phyloP scores from a whole-genome alignment of 257 asterid species.

The Penstemon eatonii region DNA sequence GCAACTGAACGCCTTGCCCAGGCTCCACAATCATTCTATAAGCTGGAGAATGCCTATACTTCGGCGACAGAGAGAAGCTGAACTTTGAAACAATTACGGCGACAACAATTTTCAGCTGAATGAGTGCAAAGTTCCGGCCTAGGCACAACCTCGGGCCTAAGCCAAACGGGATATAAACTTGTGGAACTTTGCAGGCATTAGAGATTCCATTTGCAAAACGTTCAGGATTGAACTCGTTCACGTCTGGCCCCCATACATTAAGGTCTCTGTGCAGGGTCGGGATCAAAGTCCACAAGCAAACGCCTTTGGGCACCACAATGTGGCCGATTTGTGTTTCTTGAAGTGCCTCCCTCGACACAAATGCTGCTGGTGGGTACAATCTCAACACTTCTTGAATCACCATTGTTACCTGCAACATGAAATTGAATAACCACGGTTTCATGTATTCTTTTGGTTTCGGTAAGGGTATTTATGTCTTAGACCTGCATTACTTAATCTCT shows the following conservation, averaged over 20 bases:
- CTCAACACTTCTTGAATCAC: slow-evolving; percentile 77
- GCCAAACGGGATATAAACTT: slow-evolving; percentile 75
- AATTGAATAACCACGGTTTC: not conserved
- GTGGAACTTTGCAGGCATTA: slow-evolving; percentile 67
- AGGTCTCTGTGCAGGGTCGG: slow-evolving; percentile 79
- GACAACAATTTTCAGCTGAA: slow-evolving; percentile 54
- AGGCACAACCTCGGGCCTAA: slow-evolving; percentile 77
- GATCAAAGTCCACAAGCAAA: slow-evolving; percentile 78
- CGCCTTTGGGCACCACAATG: slow-evolving; percentile 69
- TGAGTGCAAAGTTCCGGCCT: slow-evolving; percentile 71
- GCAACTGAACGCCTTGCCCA: slow-evolving; percentile 66
- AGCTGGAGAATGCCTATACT: slow-evolving; percentile 67
- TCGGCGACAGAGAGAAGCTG: slow-evolving; percentile 62
- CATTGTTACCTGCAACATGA: slow-evolving; percentile 53
- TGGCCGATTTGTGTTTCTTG: slow-evolving; percentile 58
- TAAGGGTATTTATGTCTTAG: not conserved
- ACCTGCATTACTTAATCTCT: not conserved
- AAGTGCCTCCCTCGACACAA: slow-evolving; percentile 81
- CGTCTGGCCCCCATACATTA: slow-evolving; percentile 67
- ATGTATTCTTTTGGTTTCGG: no score
- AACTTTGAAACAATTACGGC: slow-evolving; percentile 57
- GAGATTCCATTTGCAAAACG: slow-evolving; percentile 64
- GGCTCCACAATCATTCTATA: slow-evolving; percentile 87
- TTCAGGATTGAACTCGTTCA: slow-evolving; percentile 72
- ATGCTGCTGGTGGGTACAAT: slow-evolving; percentile 84